A percentile compares a stretch with the other conserved stretches of the same genome.
phyloP scores from a whole-genome alignment of 2,329 filamentous ascomycete species.

The Colletotrichum sansevieriae region DNA sequence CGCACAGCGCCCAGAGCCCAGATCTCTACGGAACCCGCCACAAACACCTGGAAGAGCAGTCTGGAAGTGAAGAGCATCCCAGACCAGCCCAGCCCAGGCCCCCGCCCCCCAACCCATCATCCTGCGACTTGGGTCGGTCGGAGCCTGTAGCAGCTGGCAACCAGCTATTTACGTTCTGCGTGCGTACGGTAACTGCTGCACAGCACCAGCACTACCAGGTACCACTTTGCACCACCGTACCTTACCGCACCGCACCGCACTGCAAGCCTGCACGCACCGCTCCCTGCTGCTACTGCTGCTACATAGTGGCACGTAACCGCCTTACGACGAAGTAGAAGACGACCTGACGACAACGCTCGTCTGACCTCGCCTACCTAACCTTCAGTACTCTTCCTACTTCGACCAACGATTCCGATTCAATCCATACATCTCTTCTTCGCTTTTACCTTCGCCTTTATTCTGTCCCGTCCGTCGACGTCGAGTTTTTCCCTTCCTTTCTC shows the following conservation, averaged over 20 bases:
- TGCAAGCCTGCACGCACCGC: not conserved
- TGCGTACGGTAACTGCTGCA: not conserved
- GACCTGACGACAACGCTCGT: constrained; percentile 28
- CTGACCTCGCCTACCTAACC: constrained; percentile 22
- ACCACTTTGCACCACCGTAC: constrained; percentile 11
- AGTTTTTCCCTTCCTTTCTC: constrained; percentile 15
- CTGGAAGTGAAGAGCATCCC: too few species aligned
- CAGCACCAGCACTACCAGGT: not conserved
- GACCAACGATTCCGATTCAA: constrained; percentile 16
- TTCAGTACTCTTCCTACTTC: not conserved
- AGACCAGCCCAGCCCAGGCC: not conserved
- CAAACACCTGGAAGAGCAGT: constrained; percentile 18
- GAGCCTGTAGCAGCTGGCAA: constrained; percentile 26
- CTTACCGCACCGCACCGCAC: constrained; percentile 6
- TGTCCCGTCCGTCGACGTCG: constrained; percentile 20
- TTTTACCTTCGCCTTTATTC: constrained; percentile 11
- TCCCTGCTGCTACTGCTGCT: not conserved
- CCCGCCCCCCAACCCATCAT: constrained; percentile 22
- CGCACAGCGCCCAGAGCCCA: constrained; percentile 18
- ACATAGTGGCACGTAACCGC: constrained; percentile 14
- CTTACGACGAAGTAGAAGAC: constrained; percentile 15
- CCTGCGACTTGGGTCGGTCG: constrained; percentile 33
- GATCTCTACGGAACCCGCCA: constrained; percentile 31
- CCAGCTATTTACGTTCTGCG: not conserved
- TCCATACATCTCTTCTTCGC: constrained; percentile 11